These are phyloP conservation scores for Exophiala aquamarina DNA, from an alignment of 2,329 filamentous ascomycete genomes.

Conservation along the genomic window DNA sequence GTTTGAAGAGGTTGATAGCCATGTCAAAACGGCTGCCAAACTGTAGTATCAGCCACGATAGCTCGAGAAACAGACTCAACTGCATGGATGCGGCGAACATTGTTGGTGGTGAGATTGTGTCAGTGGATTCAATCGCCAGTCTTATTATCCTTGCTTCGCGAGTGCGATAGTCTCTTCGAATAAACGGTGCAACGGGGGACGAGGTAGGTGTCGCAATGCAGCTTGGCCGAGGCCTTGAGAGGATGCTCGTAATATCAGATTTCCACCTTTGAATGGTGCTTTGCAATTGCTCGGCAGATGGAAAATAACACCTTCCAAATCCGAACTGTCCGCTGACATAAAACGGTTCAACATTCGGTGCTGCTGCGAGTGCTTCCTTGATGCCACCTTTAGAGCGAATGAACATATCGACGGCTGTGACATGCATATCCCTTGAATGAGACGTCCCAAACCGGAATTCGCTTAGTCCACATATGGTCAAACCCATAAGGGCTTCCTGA, in stretches of 20 bases:
- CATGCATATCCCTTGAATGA: constrained; percentile 1
- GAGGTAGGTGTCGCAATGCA: too few relatives aligned
- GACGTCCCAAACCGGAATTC: background rate
- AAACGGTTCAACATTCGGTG: background rate
- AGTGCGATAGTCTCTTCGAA: background rate
- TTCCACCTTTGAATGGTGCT: background rate
- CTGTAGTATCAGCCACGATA: background rate
- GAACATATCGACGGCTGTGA: background rate
- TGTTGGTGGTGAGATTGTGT: background rate
- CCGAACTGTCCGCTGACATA: constrained; percentile 3
- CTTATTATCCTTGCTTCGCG: background rate
- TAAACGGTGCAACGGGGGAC: background rate
- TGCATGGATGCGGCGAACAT: constrained; percentile 1
- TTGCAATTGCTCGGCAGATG: background rate
- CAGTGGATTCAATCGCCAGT: background rate
- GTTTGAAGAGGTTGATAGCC: background rate
- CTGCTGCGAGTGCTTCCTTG: background rate
- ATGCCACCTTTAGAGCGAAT: background rate
- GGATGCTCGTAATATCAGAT: background rate
- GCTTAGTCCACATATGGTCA: constrained; percentile 1
- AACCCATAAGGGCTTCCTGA: constrained; percentile 1
- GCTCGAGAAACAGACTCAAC: background rate
- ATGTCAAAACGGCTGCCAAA: background rate
- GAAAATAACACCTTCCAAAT: constrained; percentile 1
- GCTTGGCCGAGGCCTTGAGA: background rate